Conservation (phyloP, 2,329 filamentous ascomycete species). For the Cercospora zeae-maydis region DNA sequence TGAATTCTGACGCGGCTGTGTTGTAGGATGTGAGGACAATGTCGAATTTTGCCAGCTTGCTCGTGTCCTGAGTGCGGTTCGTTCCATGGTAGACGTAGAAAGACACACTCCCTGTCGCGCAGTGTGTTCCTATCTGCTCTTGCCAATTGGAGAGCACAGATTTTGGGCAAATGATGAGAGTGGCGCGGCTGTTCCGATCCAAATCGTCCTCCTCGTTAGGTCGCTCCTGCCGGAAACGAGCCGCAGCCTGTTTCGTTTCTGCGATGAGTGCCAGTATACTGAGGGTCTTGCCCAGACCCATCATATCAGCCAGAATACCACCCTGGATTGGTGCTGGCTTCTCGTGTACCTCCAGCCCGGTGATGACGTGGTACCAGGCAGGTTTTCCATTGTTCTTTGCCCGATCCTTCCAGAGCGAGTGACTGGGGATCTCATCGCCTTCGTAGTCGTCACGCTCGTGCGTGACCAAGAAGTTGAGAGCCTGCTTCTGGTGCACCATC, state of each 20-base stretch:
- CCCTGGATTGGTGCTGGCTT: slow-evolving; percentile 41
- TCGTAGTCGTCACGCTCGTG: slow-evolving; percentile 66
- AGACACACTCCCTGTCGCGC: slow-evolving; percentile 60
- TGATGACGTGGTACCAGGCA: slow-evolving; percentile 80
- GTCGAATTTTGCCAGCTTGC: slow-evolving; percentile 69
- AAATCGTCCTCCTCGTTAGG: slow-evolving; percentile 48
- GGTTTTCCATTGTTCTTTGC: slow-evolving; percentile 55
- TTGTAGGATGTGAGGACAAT: slow-evolving; percentile 91
- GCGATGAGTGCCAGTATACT: slow-evolving; percentile 78
- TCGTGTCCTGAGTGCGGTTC: slow-evolving; percentile 65
- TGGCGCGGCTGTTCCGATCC: slow-evolving; percentile 69
- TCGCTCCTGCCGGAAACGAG: slow-evolving; percentile 55
- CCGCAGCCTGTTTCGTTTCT: slow-evolving; percentile 60
- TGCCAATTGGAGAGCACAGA: slow-evolving; percentile 95
- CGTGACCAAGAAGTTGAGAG: slow-evolving; percentile 76
- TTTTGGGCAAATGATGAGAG: slow-evolving; percentile 81
- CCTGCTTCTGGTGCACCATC: slow-evolving; percentile 85
- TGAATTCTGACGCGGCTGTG: slow-evolving; percentile 70
- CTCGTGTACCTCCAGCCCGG: slow-evolving; percentile 53
- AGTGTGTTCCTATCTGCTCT: slow-evolving; percentile 80
- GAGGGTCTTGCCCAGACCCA: slow-evolving; percentile 56
- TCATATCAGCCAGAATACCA: slow-evolving; percentile 51
- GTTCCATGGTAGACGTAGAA: slow-evolving; percentile 86
- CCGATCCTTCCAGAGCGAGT: slow-evolving; percentile 73
- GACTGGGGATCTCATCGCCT: slow-evolving; percentile 51